Evolutionary conservation across 768 basidiomycete genomes (phyloP), one percentile per base, ranked within the genome.

Genomic region (Lentinus tigrinus): DNA sequence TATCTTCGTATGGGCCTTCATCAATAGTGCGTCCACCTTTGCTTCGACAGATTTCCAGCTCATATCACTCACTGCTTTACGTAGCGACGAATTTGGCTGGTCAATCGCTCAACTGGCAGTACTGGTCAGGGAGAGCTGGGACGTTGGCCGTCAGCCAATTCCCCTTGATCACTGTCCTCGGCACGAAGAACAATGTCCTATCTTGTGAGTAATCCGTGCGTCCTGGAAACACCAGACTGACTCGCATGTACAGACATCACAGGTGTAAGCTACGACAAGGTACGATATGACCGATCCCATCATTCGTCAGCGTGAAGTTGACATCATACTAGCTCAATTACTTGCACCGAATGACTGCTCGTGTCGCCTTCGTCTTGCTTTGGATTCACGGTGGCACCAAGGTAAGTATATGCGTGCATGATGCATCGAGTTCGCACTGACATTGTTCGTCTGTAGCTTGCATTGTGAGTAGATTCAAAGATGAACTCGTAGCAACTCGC

Each of bases 131-230:
- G 56, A 72, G 77, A 27, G 73, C 77, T 2, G 79, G 74, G 0
- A 68, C 70, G 26, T 74, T 84, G 26, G 81, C 77, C 1, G 67
- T 70, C 7, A 73, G 73, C 38, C 84, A 88, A 66, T 68, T 84
- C 0, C 81, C 84, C 2, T 72, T 88, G 21, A 73, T 87, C 65
- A 75, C 79, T 14, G 84, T 78, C 2, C 76, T 88, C 26, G 84
- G 83, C 1, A 82, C 81, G 61, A 82, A 82, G 72, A 87, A 88
- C 68, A 87, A 87, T 53, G 65, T 84, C 17, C 70, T 83, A 31
- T 67, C 73, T 1, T 66, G 76, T 77, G 60, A 16, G 76, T 68
- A 19, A 24, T 49, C 21, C 6, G 43, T n/a, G 43, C 43, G 13
- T 23, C 8, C 24, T 11, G 23, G 8, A 21, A 8, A 2, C 9